Evolutionary conservation across 495 filamentous ascomycete species (phyloP).

Genomic region (Xylaria scruposa): DNA sequence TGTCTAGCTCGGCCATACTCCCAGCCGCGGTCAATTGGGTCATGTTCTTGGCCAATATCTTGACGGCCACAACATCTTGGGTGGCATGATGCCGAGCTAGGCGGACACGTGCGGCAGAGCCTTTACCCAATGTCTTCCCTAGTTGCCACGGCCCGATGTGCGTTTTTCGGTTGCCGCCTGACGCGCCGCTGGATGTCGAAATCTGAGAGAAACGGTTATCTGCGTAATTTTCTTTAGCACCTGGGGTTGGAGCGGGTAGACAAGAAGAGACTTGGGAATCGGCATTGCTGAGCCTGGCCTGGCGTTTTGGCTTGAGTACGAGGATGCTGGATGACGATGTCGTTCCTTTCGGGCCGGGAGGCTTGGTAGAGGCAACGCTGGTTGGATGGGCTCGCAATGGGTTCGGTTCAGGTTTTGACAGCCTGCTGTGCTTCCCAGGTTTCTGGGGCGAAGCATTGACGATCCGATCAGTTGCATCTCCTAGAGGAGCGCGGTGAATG

Average conservation of each 20-base stretch:
- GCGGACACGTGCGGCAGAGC: constrained; percentile 83
- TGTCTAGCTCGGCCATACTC: constrained; percentile 76
- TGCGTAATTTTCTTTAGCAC: constrained; percentile 53
- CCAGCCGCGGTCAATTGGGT: constrained; percentile 74
- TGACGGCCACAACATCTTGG: constrained; percentile 82
- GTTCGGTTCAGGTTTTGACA: constrained; percentile 23
- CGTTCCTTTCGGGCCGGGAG: constrained; percentile 6
- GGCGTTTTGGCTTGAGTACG: constrained; percentile 30
- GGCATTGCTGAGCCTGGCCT: constrained; percentile 20
- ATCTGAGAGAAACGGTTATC: constrained; percentile 75
- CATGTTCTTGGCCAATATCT: constrained; percentile 84
- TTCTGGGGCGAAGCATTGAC: constrained; percentile 44
- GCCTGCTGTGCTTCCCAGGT: constrained; percentile 25
- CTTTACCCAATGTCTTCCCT: constrained; percentile 83
- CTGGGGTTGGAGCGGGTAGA: constrained; percentile 43
- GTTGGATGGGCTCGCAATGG: constrained; percentile 38
- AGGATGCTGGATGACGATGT: constrained; percentile 20
- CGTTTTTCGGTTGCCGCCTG: constrained; percentile 70
- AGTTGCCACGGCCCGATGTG: constrained; percentile 89
- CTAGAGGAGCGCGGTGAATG: constrained; percentile 50
- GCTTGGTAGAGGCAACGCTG: constrained; percentile 28
- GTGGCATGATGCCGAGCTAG: constrained; percentile 78
- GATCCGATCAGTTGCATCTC: constrained; percentile 55
- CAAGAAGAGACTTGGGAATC: constrained; percentile 20
- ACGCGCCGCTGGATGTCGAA: constrained; percentile 70